phyloP scores from a whole-genome alignment of 768 basidiomycete genomes.

The Leucosporidium creatinivorum region DNA sequence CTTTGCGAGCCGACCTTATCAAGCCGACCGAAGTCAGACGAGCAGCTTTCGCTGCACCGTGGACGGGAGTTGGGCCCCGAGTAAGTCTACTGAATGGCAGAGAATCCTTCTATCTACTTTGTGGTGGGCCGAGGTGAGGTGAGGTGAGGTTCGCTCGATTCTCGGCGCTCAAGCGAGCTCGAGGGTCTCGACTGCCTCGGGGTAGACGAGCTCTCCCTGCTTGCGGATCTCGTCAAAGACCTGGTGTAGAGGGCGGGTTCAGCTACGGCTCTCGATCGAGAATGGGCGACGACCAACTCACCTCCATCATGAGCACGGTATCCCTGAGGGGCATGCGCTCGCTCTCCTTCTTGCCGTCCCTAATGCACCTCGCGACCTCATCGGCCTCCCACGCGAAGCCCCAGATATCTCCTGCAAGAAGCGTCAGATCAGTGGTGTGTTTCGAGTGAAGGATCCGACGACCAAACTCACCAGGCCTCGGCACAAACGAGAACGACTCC shows the following conservation, averaged over 20 bases:
- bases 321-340: conserved; percentile 32
- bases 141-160: no score
- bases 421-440: no score
- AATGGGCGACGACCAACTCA: neutral
- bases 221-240: conserved; percentile 29
- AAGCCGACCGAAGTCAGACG: no score
- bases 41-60: no score
- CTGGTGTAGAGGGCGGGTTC: neutral
- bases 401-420: conserved; percentile 9
- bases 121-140: no score
- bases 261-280: neutral
- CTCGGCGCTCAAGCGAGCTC: neutral
- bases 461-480: conserved; percentile 16
- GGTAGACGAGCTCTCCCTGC: conserved; percentile 24
- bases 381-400: conserved; percentile 36
- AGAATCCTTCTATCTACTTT: no score
- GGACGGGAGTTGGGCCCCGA: no score
- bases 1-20: no score
- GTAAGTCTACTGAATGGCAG: no score
- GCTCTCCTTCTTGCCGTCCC: conserved; percentile 31
- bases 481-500: conserved; percentile 16
- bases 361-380: conserved; percentile 31
- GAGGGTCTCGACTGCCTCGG: conserved; percentile 23
- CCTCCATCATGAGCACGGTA: conserved; percentile 31
- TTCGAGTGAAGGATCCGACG: no score